phyloP scores from a whole-genome alignment of 202 grass and related monocot species.

The Panicum hallii region DNA sequence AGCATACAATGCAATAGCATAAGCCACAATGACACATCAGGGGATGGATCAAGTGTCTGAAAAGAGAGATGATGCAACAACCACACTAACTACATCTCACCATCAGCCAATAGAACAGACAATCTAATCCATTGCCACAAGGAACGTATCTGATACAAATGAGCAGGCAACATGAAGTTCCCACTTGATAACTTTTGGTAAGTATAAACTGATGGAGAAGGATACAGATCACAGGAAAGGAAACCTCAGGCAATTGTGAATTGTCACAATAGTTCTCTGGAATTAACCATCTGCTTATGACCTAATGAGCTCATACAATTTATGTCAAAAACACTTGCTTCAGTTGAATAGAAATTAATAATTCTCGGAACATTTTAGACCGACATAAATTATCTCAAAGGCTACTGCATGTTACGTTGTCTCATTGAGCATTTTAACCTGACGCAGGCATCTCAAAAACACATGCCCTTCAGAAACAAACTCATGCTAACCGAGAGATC shows the following conservation, averaged over 20 bases:
- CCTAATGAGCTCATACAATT: background rate
- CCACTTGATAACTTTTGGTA: no score
- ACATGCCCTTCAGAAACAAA: background rate
- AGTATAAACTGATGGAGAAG: background rate
- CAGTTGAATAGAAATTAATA: background rate
- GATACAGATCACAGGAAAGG: background rate
- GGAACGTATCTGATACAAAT: background rate
- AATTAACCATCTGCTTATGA: background rate
- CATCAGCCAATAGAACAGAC: background rate
- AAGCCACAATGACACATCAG: background rate
- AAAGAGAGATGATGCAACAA: no score
- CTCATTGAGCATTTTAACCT: background rate
- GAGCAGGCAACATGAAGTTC: background rate
- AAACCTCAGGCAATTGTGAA: background rate
- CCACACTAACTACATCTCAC: no score
- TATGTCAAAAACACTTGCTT: background rate
- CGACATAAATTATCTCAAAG: background rate
- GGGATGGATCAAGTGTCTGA: background rate
- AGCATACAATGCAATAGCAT: background rate
- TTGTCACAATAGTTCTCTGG: background rate
- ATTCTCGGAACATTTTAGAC: background rate
- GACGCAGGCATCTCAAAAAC: no score
- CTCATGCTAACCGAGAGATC: background rate
- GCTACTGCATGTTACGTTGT: background rate
- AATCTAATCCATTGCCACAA: background rate